These are phyloP conservation scores for Voacanga thouarsii DNA, from an alignment of 257 asterid genomes.

Conservation along the genomic window DNA sequence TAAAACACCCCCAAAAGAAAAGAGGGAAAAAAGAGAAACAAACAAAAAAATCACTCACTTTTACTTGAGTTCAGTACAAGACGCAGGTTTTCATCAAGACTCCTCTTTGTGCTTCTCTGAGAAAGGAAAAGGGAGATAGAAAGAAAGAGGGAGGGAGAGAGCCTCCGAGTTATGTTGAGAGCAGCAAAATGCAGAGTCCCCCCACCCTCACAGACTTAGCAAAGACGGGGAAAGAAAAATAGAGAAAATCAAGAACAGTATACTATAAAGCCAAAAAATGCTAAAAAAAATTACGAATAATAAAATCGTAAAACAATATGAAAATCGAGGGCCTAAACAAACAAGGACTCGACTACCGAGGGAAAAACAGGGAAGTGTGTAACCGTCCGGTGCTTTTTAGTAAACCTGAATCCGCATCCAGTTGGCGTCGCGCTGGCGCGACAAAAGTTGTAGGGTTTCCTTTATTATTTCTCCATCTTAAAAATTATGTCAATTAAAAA, in stretches of 20 bases:
- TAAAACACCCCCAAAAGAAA: not conserved
- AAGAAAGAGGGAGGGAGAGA: not conserved
- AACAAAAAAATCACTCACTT: not conserved
- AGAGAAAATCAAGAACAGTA: constrained; percentile 29
- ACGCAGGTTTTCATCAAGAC: not conserved
- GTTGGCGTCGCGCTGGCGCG: constrained; percentile 1
- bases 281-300: constrained; percentile 10
- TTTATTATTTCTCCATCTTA: too few species aligned
- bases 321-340: constrained; percentile 19
- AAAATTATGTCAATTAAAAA: too few species aligned
- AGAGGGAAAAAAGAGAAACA: not conserved
- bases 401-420: not conserved
- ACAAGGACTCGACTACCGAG: constrained; percentile 9
- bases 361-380: not conserved
- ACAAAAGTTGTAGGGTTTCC: not conserved
- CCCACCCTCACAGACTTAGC: not conserved
- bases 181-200: constrained; percentile 13
- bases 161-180: not conserved
- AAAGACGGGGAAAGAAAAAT: not conserved
- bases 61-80: not conserved
- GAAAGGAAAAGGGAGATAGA: not conserved
- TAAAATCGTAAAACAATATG: constrained; percentile 27
- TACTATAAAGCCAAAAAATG: not conserved
- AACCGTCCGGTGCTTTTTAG: not conserved
- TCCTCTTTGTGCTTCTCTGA: not conserved